These are phyloP conservation scores for Saturnispora mendoncae DNA, from an alignment of 805 yeast species.

Conservation along the genomic window DNA sequence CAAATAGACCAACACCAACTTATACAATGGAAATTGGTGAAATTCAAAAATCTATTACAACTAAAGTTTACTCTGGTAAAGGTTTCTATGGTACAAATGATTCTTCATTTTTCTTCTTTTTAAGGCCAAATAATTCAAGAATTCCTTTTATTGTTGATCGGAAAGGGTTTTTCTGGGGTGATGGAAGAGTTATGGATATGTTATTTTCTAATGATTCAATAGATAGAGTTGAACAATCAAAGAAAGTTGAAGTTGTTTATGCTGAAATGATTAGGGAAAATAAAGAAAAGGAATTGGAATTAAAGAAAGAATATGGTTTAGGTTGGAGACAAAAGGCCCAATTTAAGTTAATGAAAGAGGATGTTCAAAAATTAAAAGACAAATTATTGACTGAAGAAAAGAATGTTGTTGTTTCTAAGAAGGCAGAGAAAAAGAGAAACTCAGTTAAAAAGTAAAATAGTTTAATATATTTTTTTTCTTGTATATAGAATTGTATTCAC, in stretches of 20 bases:
- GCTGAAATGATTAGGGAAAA: slow-evolving; percentile 33
- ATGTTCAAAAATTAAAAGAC: slow-evolving; percentile 27
- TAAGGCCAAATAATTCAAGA: slow-evolving; percentile 47
- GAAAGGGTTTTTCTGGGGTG: slow-evolving; percentile 89
- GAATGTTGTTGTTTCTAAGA: slow-evolving; percentile 9
- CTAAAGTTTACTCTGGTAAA: slow-evolving; percentile 77
- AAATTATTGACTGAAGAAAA: slow-evolving; percentile 11
- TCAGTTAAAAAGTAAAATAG: no score
- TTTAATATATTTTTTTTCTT: no score
- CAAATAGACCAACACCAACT: slow-evolving; percentile 70
- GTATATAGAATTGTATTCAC: no score
- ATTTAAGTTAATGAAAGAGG: slow-evolving; percentile 36
- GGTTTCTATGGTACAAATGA: slow-evolving; percentile 83
- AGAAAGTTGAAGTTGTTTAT: slow-evolving; percentile 24
- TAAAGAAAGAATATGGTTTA: slow-evolving; percentile 43
- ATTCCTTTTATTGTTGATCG: slow-evolving; percentile 76
- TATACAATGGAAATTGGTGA: slow-evolving; percentile 53
- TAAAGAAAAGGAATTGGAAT: slow-evolving; percentile 52
- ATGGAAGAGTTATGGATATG: slow-evolving; percentile 75
- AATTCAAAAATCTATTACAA: slow-evolving; percentile 46
- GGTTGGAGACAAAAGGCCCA: slow-evolving; percentile 51
- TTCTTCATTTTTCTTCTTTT: slow-evolving; percentile 61
- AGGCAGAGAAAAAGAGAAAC: no score
- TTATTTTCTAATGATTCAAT: slow-evolving; percentile 72
- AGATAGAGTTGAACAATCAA: slow-evolving; percentile 58